phyloP scores from a whole-genome alignment of 805 yeast genomes.

The Kodamaea hsintzibuensis region DNA sequence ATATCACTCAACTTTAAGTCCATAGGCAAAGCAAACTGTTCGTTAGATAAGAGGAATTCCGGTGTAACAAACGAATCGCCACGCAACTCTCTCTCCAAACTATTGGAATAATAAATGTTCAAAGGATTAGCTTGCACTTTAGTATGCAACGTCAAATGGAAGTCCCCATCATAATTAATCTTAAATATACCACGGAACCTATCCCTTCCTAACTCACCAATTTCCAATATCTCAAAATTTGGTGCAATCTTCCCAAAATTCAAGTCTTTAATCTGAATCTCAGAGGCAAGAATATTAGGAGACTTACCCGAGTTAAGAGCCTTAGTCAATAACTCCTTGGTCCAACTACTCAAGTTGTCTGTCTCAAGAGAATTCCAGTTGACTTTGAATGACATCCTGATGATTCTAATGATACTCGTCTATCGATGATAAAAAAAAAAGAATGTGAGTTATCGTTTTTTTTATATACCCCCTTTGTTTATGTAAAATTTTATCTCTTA shows the following conservation, averaged over 20 bases:
- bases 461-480: background rate
- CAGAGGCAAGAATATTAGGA: slow-evolving; percentile 70
- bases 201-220: slow-evolving; percentile 77
- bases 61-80: slow-evolving; percentile 59
- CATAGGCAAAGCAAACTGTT: slow-evolving; percentile 75
- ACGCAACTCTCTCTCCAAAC: slow-evolving; percentile 36
- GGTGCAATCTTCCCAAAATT: slow-evolving; percentile 78
- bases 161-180: slow-evolving; percentile 73
- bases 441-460: background rate
- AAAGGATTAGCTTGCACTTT: slow-evolving; percentile 84
- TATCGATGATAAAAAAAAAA: background rate
- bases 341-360: slow-evolving; percentile 60
- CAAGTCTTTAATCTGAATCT: slow-evolving; percentile 65
- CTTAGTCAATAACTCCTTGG: slow-evolving; percentile 64
- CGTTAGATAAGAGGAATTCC: slow-evolving; percentile 60
- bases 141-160: slow-evolving; percentile 71
- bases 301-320: slow-evolving; percentile 73
- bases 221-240: slow-evolving; percentile 72
- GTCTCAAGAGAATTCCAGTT: slow-evolving; percentile 76
- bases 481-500: background rate
- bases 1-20: slow-evolving; percentile 74
- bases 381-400: slow-evolving; percentile 70
- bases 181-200: slow-evolving; percentile 82
- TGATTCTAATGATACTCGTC: background rate
- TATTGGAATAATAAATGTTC: slow-evolving; percentile 58